These are phyloP conservation scores for Piromyces sp. DNA, from an alignment of 192 early-diverging fungal genomes.

Conservation along the genomic window DNA sequence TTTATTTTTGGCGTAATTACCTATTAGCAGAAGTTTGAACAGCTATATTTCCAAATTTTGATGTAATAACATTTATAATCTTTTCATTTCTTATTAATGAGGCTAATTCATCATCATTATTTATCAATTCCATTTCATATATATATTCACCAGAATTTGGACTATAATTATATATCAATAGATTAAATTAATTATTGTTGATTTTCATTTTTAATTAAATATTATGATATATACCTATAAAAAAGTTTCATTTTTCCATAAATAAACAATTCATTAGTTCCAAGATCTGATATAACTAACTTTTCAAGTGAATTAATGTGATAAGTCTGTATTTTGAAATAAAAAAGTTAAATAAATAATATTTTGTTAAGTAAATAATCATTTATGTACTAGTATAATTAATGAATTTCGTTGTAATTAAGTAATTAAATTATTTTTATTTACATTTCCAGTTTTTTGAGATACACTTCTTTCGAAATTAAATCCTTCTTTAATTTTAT, in stretches of 20 bases:
- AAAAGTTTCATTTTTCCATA: not conserved
- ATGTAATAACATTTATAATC: not conserved
- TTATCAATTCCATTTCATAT: not conserved
- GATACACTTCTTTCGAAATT: not conserved
- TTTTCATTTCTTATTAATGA: not conserved
- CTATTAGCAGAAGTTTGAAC: not conserved
- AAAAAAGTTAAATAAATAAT: no score
- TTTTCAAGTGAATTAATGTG: not conserved
- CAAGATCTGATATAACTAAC: not conserved
- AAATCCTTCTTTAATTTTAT: not conserved
- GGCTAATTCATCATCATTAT: not conserved
- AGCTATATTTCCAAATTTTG: not conserved
- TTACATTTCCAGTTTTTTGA: not conserved
- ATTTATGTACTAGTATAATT: no score
- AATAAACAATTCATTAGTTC: not conserved
- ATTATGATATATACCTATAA: no score
- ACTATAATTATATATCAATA: not conserved
- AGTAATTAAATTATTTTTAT: not conserved
- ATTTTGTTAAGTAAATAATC: no score
- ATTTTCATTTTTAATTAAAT: no score
- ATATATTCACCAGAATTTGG: not conserved
- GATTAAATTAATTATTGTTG: no score
- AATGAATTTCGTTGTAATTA: no score
- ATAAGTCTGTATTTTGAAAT: not conserved
- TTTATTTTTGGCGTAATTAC: not conserved